Percentiles rank a stretch among this genome's conserved stretches.
Conservation (phyloP, 768 basidiomycete species). For the Serendipita indica region DNA sequence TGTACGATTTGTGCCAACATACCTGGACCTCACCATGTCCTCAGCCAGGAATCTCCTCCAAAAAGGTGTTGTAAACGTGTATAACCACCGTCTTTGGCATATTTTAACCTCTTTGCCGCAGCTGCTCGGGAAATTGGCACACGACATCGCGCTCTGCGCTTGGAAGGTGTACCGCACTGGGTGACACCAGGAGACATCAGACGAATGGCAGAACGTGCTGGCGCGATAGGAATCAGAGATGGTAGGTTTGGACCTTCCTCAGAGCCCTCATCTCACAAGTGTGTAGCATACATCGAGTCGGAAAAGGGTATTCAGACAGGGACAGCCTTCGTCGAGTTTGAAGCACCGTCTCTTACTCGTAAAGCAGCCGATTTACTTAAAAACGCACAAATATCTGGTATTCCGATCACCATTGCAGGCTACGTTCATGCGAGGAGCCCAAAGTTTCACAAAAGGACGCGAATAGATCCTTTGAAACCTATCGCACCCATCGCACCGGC, state of each 20-base stretch:
- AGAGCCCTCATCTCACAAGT: too few relatives aligned
- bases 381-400: neutral
- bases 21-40: neutral
- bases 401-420: neutral
- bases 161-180: conserved; percentile 3
- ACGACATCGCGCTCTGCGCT: neutral
- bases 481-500: neutral
- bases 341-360: neutral
- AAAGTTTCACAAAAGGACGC: neutral
- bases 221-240: neutral
- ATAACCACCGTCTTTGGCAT: neutral
- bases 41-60: neutral
- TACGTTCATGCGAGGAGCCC: neutral
- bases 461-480: neutral
- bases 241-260: neutral
- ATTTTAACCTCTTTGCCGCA: neutral
- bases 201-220: conserved; percentile 3
- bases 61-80: neutral
- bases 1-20: neutral
- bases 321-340: neutral
- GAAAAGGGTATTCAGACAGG: conserved; percentile 1
- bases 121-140: neutral
- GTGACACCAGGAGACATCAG: conserved; percentile 1
- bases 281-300: neutral
- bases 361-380: neutral